Conservation (phyloP, 768 basidiomycete genomes). For the Leccinellum rugosiceps region DNA sequence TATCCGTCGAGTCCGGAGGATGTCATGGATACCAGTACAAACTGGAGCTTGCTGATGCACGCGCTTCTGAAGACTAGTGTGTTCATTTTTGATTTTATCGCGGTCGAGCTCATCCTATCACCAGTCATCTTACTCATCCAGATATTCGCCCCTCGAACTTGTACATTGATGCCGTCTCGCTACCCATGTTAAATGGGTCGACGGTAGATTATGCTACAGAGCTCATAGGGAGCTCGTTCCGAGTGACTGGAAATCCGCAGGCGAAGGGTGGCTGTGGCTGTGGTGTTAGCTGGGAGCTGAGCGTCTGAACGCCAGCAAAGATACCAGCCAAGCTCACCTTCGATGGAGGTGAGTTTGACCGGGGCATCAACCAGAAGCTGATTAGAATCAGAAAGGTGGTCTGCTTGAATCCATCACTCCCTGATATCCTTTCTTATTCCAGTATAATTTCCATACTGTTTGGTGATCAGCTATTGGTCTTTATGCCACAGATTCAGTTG, state of each 20-base stretch:
- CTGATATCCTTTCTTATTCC: not conserved
- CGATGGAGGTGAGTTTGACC: not conserved
- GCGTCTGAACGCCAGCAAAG: not conserved
- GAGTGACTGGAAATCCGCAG: slow-evolving; percentile 81
- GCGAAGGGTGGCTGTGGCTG: slow-evolving; percentile 94
- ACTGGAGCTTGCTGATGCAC: slow-evolving; percentile 68
- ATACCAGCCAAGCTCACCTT: not conserved
- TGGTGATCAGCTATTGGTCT: not conserved
- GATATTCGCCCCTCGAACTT: slow-evolving; percentile 69
- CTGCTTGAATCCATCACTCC: not conserved
- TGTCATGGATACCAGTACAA: slow-evolving; percentile 99
- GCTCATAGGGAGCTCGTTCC: slow-evolving; percentile 90
- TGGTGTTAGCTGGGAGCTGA: slow-evolving; percentile 84
- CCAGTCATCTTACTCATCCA: slow-evolving; percentile 71
- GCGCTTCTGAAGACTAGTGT: slow-evolving; percentile 81
- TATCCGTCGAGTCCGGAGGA: slow-evolving; percentile 90
- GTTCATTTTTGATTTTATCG: slow-evolving; percentile 25
- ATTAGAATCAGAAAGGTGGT: not conserved
- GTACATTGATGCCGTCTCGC: slow-evolving; percentile 81
- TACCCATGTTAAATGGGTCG: slow-evolving; percentile 81
- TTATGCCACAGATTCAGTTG: not conserved
- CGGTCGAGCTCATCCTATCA: not conserved
- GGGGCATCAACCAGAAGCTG: not conserved
- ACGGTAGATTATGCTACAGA: slow-evolving; percentile 91
- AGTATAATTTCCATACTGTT: not conserved